Evolutionary conservation across 129 eudicot genomes (phyloP), one percentile per base, ranked within the genome.

Genomic region (Artemisia annua): DNA sequence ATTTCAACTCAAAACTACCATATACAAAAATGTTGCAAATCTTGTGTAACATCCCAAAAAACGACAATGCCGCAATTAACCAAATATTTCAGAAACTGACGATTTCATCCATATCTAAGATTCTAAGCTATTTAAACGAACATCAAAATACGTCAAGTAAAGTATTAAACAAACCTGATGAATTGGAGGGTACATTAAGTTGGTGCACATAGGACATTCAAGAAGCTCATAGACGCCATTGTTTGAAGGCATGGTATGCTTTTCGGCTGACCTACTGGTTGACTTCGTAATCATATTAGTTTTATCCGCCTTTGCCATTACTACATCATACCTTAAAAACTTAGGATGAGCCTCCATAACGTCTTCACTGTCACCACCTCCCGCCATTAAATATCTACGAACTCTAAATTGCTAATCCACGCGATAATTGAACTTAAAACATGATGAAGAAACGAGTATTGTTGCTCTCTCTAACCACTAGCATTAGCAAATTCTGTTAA

Each of bases 131-230:
- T 56, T 5, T 9, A 7, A 30, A 39, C 2, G 11, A 39, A 39
- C 46, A 39, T 10, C 28, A 28, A 26, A 35, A 53, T 17, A 16
- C 51, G 28, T 68, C 49, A 69, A 69, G 63, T 28, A 6, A 69
- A 2, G 5, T 22, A 22, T 18, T 1, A 10, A 67, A 60, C 63
- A 44, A 76, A 82, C 85, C 85, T 82, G 85, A 82, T 60, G 70
- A 53, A 82, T 82, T 17, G 85, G 85, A 52, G 85, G 85, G 56
- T 82, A 82, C 85, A 82, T 77, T 67, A 70, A 65, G 44, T 72
- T 82, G 75, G 49, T 35, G 79, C 82, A 82, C 20, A 82, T 67
- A 48, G 85, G 82, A 58, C 85, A 82, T 62, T 77, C 76, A 14
- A 82, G 85, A 53, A 82, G 78, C 76, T 82, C 85, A 16, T 67